Evolutionary conservation across 768 basidiomycete species (phyloP).

Genomic region (Macrolepiota fuliginosa): DNA sequence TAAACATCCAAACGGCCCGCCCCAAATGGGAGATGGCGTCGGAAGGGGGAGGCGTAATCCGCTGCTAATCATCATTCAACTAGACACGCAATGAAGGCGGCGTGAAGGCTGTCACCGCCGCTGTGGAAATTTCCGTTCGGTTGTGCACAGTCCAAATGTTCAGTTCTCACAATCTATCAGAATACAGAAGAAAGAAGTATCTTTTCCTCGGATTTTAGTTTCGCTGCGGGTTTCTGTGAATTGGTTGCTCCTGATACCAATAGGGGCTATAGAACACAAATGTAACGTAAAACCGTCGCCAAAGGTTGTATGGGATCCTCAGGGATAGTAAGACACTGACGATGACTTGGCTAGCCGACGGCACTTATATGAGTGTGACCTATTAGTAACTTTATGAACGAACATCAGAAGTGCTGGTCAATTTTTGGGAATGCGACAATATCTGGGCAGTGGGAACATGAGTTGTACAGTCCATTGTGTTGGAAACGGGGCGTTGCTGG

Average conservation of each 20-base stretch:
- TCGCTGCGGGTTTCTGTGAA: neutral
- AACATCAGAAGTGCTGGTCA: too few species aligned
- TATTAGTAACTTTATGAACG: neutral
- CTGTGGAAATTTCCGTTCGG: neutral
- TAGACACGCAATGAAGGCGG: neutral
- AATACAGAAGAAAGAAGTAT: neutral
- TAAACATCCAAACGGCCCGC: too few species aligned
- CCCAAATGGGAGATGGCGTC: neutral
- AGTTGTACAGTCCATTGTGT: too few species aligned
- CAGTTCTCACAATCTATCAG: neutral
- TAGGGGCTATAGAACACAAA: neutral
- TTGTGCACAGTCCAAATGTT: neutral
- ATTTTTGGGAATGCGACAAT: too few species aligned
- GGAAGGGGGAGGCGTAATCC: neutral
- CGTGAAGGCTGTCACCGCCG: neutral
- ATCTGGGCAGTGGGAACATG: too few species aligned
- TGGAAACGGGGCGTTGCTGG: too few species aligned
- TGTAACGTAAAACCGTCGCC: neutral
- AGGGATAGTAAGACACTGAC: neutral
- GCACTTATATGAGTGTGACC: neutral
- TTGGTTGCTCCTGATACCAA: neutral
- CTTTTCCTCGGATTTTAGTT: slow-evolving; percentile 2
- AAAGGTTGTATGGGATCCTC: neutral
- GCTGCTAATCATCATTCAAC: neutral
- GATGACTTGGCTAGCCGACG: neutral